Evolutionary conservation across 2,329 filamentous ascomycete genomes (phyloP).

Genomic region (Verticillium zaregamsianum): DNA sequence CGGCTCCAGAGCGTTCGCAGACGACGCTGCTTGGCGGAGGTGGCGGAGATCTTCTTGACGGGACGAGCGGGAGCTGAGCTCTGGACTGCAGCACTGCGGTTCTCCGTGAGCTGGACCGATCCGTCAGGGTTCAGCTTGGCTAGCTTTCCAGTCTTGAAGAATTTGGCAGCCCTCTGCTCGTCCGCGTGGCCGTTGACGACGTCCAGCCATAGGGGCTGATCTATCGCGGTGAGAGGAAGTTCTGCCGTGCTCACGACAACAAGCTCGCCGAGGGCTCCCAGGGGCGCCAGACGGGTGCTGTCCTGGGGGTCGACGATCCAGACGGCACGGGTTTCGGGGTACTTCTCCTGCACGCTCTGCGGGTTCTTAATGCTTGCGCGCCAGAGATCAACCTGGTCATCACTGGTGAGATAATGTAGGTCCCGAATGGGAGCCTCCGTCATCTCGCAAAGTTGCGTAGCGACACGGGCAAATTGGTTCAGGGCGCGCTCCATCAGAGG

Average conservation of each 20-base stretch:
- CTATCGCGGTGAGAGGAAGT: constrained; percentile 19
- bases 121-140: constrained; percentile 30
- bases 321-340: constrained; percentile 20
- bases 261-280: constrained; percentile 39
- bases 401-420: constrained; percentile 26
- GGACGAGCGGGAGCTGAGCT: constrained; percentile 7
- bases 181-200: constrained; percentile 9
- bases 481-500: constrained; percentile 50
- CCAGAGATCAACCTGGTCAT: constrained; percentile 28
- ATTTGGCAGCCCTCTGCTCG: constrained; percentile 9
- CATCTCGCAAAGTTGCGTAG: constrained; percentile 41
- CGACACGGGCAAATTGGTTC: constrained; percentile 46
- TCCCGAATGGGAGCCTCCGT: constrained; percentile 25
- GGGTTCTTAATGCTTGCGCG: constrained; percentile 19
- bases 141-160: constrained; percentile 36
- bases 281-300: constrained; percentile 28
- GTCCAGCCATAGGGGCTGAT: constrained; percentile 23
- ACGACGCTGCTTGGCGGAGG: constrained; percentile 36
- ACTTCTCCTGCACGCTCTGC: constrained; percentile 17
- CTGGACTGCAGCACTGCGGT: constrained; percentile 9
- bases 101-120: constrained; percentile 24
- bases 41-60: constrained; percentile 29
- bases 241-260: constrained; percentile 28
- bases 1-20: constrained; percentile 45
- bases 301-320: constrained; percentile 37